Base-by-base conservation (phyloP, 164 flowering plant genomes). In the Vitis rupestris region DNA sequence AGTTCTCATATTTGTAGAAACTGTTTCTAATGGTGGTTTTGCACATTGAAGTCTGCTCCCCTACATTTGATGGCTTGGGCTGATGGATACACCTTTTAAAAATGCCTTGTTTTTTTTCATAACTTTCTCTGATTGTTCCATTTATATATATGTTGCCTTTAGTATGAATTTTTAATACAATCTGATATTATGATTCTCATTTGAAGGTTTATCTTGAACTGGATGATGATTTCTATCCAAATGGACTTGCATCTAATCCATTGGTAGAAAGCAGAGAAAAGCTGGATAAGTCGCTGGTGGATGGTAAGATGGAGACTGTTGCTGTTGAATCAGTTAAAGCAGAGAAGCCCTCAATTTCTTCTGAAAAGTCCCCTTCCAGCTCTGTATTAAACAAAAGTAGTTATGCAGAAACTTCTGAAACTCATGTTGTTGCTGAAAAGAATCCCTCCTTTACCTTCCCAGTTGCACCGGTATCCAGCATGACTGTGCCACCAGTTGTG, bases 121-220 rank as follows among this genome's bases (percentile, higher is more conserved):
- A 53, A 12, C 13, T 48, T 48, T 49, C 9, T 27, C 7, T 13
- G 13, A 15, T 49, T 37, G 4, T 65, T 47, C 5, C 8, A 48
- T 11, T 31, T 64, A 58, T 37, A 37, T 37, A 1, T 37, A 37
- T 37, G 44, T 6, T 37, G 44, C 6, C 44, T 37, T 23, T 37
- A 37, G 44, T 37, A 37, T 37, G 44, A 37, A 3, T 37, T 37
- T 37, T 37, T 37, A 37, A 6, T 37, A 37, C 7, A 6, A 3
- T 37, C 44, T 37, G 44, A 27, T 16, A 30, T 49, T 48, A 8
- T 57, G 31, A 48, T 9, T 70, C 53, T 30, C 70, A 17, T 29
- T 67, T 76, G 72, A 68, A 91, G 92, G 94, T 85, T 77, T 83
- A 11, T 70, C 27, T 87, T 78, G 96, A 94, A 29, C 71, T 87